Conservation (phyloP, 345 rosid genomes). For the Raphanus raphanistrum region DNA sequence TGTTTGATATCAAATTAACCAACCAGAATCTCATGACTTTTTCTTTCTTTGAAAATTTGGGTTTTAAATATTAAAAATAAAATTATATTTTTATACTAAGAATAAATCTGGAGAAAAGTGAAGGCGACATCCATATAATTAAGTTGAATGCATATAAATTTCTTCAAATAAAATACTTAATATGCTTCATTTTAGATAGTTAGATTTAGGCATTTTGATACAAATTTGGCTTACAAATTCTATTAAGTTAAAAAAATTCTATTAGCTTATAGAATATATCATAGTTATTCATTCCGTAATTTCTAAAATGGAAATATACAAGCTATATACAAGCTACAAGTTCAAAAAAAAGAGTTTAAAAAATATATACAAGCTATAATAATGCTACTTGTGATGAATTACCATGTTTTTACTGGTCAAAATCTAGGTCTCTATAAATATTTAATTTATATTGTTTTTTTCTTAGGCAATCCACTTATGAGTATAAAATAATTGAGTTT, state of each 20-base stretch:
- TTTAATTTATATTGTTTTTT: neutral
- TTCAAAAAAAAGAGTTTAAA: too few relatives aligned
- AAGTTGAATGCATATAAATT: neutral
- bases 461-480: neutral
- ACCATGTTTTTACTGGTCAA: conserved; percentile 9
- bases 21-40: conserved; percentile 29
- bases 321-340: neutral
- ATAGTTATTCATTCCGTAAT: neutral
- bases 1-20: conserved; percentile 1
- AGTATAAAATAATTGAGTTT: neutral
- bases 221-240: neutral
- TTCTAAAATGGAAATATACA: neutral
- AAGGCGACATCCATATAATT: neutral
- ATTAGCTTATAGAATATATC: neutral
- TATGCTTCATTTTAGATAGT: neutral
- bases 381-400: neutral
- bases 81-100: neutral
- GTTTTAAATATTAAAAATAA: neutral
- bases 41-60: conserved; percentile 1
- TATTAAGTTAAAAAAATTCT: too few relatives aligned
- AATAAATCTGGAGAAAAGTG: neutral
- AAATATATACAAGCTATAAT: neutral
- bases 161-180: neutral
- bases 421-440: neutral
- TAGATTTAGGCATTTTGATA: neutral